Conservation (phyloP, 768 basidiomycete genomes). For the Neoboletus brunneissimus region DNA sequence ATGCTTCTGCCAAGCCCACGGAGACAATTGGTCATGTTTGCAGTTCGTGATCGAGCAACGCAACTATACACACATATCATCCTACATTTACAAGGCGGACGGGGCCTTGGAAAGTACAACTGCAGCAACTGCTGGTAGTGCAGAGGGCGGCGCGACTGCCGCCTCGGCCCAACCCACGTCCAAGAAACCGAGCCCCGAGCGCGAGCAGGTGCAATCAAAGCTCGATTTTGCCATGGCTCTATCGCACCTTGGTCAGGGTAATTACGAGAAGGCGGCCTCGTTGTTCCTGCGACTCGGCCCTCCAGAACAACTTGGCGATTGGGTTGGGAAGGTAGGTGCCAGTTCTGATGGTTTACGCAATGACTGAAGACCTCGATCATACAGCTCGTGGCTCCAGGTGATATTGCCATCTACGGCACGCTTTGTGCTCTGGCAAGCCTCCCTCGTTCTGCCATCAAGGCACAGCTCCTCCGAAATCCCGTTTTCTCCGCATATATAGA, state of each 20-base stretch:
- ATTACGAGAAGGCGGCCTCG: conserved; percentile 79
- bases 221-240: conserved; percentile 81
- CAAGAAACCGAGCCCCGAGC: conserved; percentile 50
- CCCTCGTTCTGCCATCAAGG: conserved; percentile 65
- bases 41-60: conserved; percentile 84
- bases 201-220: conserved; percentile 70
- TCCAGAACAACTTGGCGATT: conserved; percentile 66
- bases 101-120: conserved; percentile 72
- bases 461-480: conserved; percentile 64
- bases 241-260: conserved; percentile 64
- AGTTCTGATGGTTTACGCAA: neutral
- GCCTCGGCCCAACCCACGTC: conserved; percentile 24
- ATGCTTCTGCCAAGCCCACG: neutral
- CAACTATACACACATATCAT: conserved; percentile 82
- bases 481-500: conserved; percentile 77
- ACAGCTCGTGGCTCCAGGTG: conserved; percentile 69
- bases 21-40: neutral
- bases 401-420: conserved; percentile 85
- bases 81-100: conserved; percentile 97
- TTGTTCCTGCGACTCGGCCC: conserved; percentile 68
- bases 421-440: conserved; percentile 82
- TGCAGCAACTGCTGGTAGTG: conserved; percentile 32
- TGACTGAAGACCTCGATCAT: neutral
- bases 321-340: conserved; percentile 62
- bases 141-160: conserved; percentile 15